Conservation (phyloP, 2,329 filamentous ascomycete species). For the Colletotrichum tropicale region DNA sequence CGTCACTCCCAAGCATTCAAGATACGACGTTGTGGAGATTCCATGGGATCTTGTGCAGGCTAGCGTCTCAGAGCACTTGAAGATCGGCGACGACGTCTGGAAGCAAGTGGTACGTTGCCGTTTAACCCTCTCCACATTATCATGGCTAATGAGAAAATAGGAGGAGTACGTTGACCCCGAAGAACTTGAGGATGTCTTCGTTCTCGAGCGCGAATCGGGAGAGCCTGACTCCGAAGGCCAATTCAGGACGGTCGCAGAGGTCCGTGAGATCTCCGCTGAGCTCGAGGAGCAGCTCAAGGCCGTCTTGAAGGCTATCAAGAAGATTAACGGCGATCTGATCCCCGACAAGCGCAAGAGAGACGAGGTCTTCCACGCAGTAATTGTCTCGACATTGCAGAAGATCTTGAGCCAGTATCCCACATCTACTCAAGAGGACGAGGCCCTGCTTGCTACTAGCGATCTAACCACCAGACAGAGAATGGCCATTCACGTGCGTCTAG, state of each 20-base stretch:
- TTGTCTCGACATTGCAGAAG: conserved; percentile 41
- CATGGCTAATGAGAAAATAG: conserved; percentile 23
- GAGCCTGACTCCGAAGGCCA: conserved; percentile 56
- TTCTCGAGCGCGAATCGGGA: conserved; percentile 62
- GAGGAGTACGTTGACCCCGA: conserved; percentile 62
- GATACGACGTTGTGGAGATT: conserved; percentile 85
- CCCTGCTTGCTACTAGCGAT: conserved; percentile 33
- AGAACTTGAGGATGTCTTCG: conserved; percentile 76
- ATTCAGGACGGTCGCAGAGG: conserved; percentile 38
- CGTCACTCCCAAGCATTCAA: conserved; percentile 76
- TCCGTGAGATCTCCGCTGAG: conserved; percentile 52
- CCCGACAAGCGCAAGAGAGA: conserved; percentile 56
- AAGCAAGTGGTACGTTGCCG: conserved; percentile 45
- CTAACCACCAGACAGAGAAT: conserved; percentile 51
- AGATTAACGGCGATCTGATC: conserved; percentile 43
- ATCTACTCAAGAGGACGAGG: conserved; percentile 42
- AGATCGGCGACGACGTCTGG: conserved; percentile 40
- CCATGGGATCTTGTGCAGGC: conserved; percentile 63
- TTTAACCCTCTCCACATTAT: conserved; percentile 12
- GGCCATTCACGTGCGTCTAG: conserved; percentile 71
- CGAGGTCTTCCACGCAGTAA: conserved; percentile 44
- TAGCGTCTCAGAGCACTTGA: conserved; percentile 43
- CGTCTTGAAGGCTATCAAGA: conserved; percentile 54
- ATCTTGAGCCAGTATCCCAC: conserved; percentile 48
- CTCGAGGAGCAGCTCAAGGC: conserved; percentile 56